Evolutionary conservation across 2,329 filamentous ascomycete species (phyloP), one percentile per base, ranked within the genome.

Genomic region (Alternaria panax): DNA sequence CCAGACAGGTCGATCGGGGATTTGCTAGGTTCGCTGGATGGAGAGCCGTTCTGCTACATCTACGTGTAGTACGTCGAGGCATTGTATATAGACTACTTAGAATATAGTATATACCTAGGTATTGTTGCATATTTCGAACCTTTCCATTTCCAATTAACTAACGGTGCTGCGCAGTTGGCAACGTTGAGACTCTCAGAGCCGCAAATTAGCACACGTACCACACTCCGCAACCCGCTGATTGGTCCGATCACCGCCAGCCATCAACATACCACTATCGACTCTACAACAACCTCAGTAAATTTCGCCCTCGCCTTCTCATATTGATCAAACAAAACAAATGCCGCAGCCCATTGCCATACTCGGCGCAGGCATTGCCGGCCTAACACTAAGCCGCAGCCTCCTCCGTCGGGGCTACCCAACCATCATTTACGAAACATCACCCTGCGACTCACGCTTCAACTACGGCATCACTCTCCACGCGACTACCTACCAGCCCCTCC

Each of bases 331-430:
- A 9, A 36, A n/a, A n/a, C 16, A n/a, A n/a, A 36, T 38, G n/a
- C 32, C 16, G 16, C 69, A 51, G 11, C 56, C 51, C 3, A 59
- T 62, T n/a, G 12, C 55, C 22, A 78, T 84, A 38, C 66, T 83
- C 45, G 82, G 82, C 11, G 81, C 80, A 14, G 82, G 82, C 6
- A 72, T 83, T 16, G 75, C 78, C 12, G 82, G 81, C 5, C 74
- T 83, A 11, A 77, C 78, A 0, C 71, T 84, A 1, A 74, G 68
- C 7, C 74, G 72, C 42, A 74, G 69, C 57, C 72, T 82, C 6
- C 68, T 66, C 9, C 60, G 72, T 9, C 70, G 67, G 22, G 73
- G 72, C 11, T 77, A 80, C 16, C 34, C 61, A 57, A 18, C 63
- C 7, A 60, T 71, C 3, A 42, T 81, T 9, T 79, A 76, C 55